These are phyloP conservation scores for Nyssa sinensis DNA, from an alignment of 148 eudicot genomes.

Conservation along the genomic window DNA sequence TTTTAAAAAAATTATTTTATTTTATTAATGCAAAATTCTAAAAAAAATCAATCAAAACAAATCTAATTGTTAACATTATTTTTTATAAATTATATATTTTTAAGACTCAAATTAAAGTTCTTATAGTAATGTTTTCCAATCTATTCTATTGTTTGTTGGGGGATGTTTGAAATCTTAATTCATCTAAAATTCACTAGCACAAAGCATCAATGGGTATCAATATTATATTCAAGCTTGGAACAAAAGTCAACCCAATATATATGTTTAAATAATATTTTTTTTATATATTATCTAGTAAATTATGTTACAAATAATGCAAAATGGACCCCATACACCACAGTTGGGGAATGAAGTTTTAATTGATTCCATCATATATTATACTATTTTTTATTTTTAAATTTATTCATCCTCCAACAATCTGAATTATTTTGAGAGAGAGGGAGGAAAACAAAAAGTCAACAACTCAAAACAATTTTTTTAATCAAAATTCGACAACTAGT, in stretches of 20 bases:
- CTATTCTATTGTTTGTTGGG: not conserved
- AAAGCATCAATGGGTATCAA: not conserved
- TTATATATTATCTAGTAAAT: not conserved
- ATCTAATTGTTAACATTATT: no score
- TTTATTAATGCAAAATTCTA: no score
- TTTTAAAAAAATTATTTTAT: no score
- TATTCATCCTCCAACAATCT: no score
- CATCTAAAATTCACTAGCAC: not conserved
- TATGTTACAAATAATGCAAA: not conserved
- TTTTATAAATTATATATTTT: no score
- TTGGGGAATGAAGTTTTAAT: not conserved
- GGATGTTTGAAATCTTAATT: not conserved
- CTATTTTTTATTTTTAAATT: no score
- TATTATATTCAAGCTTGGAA: not conserved
- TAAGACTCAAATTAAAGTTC: no score
- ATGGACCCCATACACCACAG: not conserved
- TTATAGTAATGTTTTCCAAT: not conserved
- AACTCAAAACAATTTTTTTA: no score
- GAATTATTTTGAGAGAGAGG: not conserved
- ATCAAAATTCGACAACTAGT: no score
- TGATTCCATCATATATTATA: not conserved
- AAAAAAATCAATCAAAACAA: no score
- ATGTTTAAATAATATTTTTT: no score
- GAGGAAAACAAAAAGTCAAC: not conserved
- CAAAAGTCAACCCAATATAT: not conserved